Base-by-base conservation (phyloP, 2,329 filamentous ascomycete genomes). In the Pestalotiopsis sp. region DNA sequence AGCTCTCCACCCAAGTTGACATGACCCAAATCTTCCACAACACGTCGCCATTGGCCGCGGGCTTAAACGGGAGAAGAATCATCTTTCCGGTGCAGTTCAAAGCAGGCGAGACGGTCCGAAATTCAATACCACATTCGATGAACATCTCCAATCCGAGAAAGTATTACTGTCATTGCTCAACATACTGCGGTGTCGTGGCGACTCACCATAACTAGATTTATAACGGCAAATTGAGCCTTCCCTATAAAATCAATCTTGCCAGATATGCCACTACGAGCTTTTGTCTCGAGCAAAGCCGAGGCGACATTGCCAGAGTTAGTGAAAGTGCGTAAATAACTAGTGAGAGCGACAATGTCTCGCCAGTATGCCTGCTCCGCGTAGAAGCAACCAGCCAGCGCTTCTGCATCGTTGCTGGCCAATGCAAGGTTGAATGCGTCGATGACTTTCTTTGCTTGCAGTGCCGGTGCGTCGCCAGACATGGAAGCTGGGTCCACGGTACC, bases 311-410 rank as follows among this genome's bases (percentile, higher is more conserved):
- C 66, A 0, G 72, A 70, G 0, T 62, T 67, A 3, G 38, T 70
- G 59, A 81, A 79, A 2, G 79, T 81, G 12, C 80, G 78, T n/a
- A 80, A 52, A 57, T 82, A 78, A 66, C 72, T 80, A 0, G 80
- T 82, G 25, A 82, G 67, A 0, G 79, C 79, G 27, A 82, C 41
- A 56, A 74, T 69, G 64, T 82, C 80, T 23, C 75, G 77, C 80
- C 80, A 82, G 71, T 77, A 82, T 4, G 78, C 75, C 70, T 81
- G 78, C 2, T 66, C 69, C 3, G 68, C 4, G 58, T 75, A 76
- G 70, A 81, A 81, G 58, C 75, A 78, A 41, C 17, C 36, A 9
- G 70, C 70, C 2, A 82, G 65, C 1, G 69, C 68, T 3, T 66
- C 31, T 5, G 62, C 66, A 68, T 80, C 74, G 4, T 68, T 66